A percentile compares a stretch with the other conserved stretches of the same genome.
Evolutionary conservation across 768 basidiomycete genomes (phyloP).

Genomic region (Suillus subluteus): DNA sequence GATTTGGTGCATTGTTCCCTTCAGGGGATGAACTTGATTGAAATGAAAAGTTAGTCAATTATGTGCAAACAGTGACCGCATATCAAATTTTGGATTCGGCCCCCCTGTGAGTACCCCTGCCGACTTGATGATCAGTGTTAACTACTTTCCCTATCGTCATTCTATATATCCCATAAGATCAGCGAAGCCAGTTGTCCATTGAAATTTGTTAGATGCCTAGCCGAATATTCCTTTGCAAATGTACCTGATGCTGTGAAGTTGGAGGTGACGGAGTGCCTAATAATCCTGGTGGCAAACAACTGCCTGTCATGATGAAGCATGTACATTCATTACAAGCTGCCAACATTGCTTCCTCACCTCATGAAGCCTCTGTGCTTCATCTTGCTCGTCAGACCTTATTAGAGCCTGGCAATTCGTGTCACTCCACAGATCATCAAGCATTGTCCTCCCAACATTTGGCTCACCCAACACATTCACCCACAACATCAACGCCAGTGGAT

Average conservation of each 20-base stretch:
- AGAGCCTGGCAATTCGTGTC: neutral
- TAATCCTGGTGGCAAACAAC: neutral
- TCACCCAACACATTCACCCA: neutral
- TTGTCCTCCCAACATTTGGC: neutral
- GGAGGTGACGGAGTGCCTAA: neutral
- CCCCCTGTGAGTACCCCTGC: neutral
- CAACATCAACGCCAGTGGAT: neutral
- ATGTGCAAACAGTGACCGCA: too few relatives aligned
- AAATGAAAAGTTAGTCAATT: too few relatives aligned
- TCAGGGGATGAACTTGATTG: too few relatives aligned
- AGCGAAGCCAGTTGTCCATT: neutral
- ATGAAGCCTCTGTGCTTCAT: neutral
- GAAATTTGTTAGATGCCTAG: neutral
- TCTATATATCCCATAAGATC: neutral
- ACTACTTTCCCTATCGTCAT: too few relatives aligned
- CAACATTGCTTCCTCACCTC: neutral
- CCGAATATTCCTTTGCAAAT: neutral
- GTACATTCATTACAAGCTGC: neutral
- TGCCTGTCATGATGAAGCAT: neutral
- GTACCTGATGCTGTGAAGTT: neutral
- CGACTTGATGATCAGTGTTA: neutral
- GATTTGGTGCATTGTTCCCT: too few relatives aligned
- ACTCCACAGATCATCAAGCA: neutral
- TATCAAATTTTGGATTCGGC: too few relatives aligned
- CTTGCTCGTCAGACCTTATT: neutral